Conservation (phyloP, 257 asterid species). For the Ophiorrhiza pumila region DNA sequence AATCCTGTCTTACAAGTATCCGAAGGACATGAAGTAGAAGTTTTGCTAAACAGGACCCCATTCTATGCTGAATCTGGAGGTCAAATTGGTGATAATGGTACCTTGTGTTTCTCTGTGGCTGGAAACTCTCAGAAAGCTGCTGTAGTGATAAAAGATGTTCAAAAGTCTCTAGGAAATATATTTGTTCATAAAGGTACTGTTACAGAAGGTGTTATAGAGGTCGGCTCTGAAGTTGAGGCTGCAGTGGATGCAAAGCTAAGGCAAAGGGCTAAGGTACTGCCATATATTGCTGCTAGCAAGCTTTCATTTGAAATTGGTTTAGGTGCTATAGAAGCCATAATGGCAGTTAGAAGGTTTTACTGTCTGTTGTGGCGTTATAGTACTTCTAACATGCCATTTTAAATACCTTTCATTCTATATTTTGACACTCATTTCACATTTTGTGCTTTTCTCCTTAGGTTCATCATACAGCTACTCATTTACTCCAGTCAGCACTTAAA, state of each 20-base stretch:
- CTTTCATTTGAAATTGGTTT: neutral
- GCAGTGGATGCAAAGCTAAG: conserved; percentile 75
- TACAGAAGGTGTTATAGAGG: conserved; percentile 57
- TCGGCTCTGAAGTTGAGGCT: conserved; percentile 83
- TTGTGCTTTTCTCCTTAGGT: conserved; percentile 43
- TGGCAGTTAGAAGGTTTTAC: neutral
- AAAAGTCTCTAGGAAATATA: conserved; percentile 67
- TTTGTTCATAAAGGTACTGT: conserved; percentile 84
- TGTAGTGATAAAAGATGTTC: conserved; percentile 71
- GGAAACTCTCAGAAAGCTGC: conserved; percentile 46
- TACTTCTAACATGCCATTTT: too few relatives aligned
- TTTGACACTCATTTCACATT: conserved; percentile 6
- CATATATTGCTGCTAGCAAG: conserved; percentile 2
- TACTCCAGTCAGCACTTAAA: conserved; percentile 92
- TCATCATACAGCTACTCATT: conserved; percentile 95
- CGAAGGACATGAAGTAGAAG: conserved; percentile 84
- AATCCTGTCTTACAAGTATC: conserved; percentile 63
- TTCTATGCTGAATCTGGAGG: conserved; percentile 98
- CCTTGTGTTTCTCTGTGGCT: conserved; percentile 41
- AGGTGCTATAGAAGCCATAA: neutral
- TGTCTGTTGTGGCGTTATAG: neutral
- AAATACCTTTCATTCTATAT: neutral
- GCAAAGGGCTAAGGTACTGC: conserved; percentile 79
- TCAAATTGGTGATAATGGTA: conserved; percentile 87
- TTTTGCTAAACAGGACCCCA: conserved; percentile 78